Evolutionary conservation across 73 alveolate species (phyloP).

Genomic region (Tetrahymena borealis): DNA sequence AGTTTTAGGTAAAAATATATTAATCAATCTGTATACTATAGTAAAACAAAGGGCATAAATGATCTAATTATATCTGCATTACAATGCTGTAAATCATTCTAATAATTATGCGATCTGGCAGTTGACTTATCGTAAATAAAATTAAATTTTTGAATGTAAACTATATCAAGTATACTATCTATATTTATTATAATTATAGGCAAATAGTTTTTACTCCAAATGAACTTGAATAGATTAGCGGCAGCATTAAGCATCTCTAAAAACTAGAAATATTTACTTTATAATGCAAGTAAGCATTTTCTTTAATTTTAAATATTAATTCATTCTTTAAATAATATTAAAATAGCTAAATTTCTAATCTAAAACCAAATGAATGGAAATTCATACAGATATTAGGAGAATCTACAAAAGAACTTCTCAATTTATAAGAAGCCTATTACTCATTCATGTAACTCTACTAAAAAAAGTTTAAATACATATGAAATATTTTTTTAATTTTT

Average conservation of each 20-base stretch:
- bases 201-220: neutral
- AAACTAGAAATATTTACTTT: neutral
- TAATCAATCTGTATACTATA: neutral
- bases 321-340: neutral
- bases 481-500: neutral
- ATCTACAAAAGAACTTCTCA: neutral
- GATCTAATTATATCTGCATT: neutral
- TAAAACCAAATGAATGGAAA: neutral
- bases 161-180: neutral
- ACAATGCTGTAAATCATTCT: neutral
- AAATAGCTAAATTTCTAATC: neutral
- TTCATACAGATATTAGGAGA: neutral
- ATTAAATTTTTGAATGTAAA: neutral
- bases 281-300: neutral
- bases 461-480: neutral
- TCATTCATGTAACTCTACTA: neutral
- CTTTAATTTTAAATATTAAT: neutral
- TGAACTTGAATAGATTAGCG: neutral
- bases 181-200: neutral
- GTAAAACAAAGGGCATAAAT: neutral
- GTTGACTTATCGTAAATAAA: neutral
- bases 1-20: neutral
- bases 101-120: neutral
- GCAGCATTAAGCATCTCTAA: neutral
- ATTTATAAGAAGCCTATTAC: neutral